Conservation (phyloP, 2,329 filamentous ascomycete species). For the Venturia oleaginea region DNA sequence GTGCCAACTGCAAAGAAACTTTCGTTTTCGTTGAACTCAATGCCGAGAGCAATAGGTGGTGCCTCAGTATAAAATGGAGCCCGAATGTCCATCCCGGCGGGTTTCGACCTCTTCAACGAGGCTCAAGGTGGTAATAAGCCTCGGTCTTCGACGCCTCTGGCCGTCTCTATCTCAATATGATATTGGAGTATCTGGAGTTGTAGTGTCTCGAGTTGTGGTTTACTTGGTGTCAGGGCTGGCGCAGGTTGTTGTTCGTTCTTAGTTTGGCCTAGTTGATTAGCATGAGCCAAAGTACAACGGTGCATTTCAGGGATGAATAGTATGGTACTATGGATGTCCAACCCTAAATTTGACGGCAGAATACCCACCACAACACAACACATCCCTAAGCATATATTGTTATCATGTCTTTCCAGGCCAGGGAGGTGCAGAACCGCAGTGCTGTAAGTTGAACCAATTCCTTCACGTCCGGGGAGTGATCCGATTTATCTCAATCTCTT, state of each 20-base stretch:
- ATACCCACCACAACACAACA: not conserved
- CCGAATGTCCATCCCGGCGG: constrained; percentile 12
- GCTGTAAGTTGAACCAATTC: not conserved
- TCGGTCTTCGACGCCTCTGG: not conserved
- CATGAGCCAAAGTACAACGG: constrained; percentile 1
- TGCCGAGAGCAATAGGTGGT: constrained; percentile 20
- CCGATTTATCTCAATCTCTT: not conserved
- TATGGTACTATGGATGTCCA: not conserved
- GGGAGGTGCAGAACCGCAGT: not conserved
- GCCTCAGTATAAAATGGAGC: constrained; percentile 8
- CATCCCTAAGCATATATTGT: not conserved
- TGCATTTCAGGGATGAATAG: not conserved
- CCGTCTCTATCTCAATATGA: not conserved
- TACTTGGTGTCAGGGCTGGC: not conserved
- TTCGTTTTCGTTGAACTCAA: constrained; percentile 68
- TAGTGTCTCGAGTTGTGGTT: not conserved
- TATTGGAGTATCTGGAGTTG: not conserved
- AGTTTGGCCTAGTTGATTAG: not conserved
- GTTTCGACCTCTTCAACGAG: not conserved
- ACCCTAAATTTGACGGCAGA: not conserved
- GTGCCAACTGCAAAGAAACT: constrained; percentile 82
- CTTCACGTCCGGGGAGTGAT: not conserved
- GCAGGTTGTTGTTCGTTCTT: not conserved
- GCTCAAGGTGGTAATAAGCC: not conserved
- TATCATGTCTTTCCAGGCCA: not conserved